Percentiles rank a stretch among this genome's conserved stretches.
phyloP scores from a whole-genome alignment of 192 early-diverging fungal species.

The Gorgonomyces haynaldii region DNA sequence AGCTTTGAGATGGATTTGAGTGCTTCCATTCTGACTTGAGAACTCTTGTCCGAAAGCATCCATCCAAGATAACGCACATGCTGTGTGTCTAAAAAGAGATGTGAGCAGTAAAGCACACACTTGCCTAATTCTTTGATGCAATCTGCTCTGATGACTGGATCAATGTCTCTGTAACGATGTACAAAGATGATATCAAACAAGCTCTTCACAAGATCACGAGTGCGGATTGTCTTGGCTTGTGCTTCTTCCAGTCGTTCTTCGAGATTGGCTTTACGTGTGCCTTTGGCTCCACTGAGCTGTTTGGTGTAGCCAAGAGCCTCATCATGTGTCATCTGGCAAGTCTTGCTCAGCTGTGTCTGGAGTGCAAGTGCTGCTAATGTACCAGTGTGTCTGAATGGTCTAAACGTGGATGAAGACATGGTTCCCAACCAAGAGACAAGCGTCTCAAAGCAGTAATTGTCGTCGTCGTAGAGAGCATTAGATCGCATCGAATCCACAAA shows the following conservation, averaged over 20 bases:
- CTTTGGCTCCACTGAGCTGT: constrained; percentile 42
- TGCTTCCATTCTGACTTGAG: constrained; percentile 50
- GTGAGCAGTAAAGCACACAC: constrained; percentile 63
- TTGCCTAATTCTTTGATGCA: constrained; percentile 69
- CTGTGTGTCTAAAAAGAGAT: constrained; percentile 55
- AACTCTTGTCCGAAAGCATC: constrained; percentile 66
- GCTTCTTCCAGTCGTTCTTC: background rate
- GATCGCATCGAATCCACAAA: constrained; percentile 16
- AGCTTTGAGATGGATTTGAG: constrained; percentile 51
- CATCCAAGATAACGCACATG: constrained; percentile 81
- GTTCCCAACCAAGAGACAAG: constrained; percentile 27
- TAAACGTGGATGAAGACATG: constrained; percentile 55
- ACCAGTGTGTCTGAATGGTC: constrained; percentile 85
- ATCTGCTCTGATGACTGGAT: constrained; percentile 70
- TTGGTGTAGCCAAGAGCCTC: constrained; percentile 38
- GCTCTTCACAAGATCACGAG: background rate
- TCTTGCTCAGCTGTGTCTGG: constrained; percentile 49
- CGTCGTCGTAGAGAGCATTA: constrained; percentile 40
- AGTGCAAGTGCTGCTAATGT: constrained; percentile 59
- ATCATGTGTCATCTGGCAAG: constrained; percentile 18
- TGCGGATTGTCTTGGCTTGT: no score
- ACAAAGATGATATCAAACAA: constrained; percentile 62
- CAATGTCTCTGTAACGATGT: constrained; percentile 80
- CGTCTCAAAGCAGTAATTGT: constrained; percentile 19
- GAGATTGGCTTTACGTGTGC: constrained; percentile 43